These are phyloP conservation scores for Aureobasidium zeae DNA, from an alignment of 2,329 filamentous ascomycete species.

Conservation along the genomic window DNA sequence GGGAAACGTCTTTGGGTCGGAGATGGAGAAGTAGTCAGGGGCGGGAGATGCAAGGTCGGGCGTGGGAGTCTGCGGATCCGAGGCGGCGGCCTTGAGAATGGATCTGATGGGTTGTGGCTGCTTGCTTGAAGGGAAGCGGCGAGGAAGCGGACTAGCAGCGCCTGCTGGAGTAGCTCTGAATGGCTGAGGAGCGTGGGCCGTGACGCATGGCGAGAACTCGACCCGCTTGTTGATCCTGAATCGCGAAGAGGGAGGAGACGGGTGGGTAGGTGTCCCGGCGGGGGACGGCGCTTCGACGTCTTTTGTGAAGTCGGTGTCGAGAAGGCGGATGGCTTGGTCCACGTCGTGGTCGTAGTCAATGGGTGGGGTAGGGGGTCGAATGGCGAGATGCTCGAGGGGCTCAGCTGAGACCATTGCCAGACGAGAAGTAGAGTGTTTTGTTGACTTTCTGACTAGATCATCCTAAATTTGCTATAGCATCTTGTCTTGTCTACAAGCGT, in stretches of 20 bases:
- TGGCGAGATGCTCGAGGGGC: conserved; percentile 39
- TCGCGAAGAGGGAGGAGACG: conserved; percentile 10
- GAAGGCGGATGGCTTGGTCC: conserved; percentile 35
- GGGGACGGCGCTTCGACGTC: not conserved
- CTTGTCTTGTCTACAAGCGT: conserved; percentile 11
- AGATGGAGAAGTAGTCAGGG: conserved; percentile 35
- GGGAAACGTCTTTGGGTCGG: conserved; percentile 52
- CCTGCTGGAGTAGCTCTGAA: conserved; percentile 3
- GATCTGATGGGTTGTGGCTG: conserved; percentile 53
- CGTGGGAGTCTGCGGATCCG: conserved; percentile 30
- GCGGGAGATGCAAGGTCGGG: conserved; percentile 34
- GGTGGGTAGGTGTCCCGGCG: conserved; percentile 3
- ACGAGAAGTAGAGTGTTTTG: not conserved
- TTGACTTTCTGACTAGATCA: not conserved
- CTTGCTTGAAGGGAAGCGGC: conserved; percentile 39
- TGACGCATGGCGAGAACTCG: conserved; percentile 47
- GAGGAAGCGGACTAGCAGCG: conserved; percentile 34
- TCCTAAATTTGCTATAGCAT: conserved; percentile 2
- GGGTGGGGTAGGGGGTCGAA: conserved; percentile 49
- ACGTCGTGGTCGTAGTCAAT: conserved; percentile 34
- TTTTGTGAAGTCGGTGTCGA: conserved; percentile 34
- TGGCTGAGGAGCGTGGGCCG: conserved; percentile 4
- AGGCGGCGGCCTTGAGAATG: conserved; percentile 69
- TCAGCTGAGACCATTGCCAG: conserved; percentile 31
- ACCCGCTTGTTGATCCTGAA: conserved; percentile 45